Conservation (phyloP, 2,329 filamentous ascomycete genomes). For the Microcera coccophila region DNA sequence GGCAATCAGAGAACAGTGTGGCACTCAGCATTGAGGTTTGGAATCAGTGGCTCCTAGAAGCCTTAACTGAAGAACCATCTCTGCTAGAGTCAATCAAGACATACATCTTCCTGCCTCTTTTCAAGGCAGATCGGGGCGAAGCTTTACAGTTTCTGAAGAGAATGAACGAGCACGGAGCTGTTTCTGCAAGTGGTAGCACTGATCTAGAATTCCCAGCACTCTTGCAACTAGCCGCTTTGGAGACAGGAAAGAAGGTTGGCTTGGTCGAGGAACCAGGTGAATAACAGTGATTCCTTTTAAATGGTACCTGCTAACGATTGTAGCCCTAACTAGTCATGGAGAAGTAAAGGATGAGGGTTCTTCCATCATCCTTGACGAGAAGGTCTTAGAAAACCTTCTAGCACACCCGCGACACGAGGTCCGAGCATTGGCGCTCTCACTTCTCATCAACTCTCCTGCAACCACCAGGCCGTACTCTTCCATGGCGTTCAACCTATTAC, state of each 20-base stretch:
- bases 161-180: conserved; percentile 50
- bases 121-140: conserved; percentile 53
- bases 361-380: conserved; percentile 36
- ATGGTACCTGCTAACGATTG: conserved; percentile 13
- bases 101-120: conserved; percentile 60
- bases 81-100: conserved; percentile 61
- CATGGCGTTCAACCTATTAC: conserved; percentile 59
- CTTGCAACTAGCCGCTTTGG: conserved; percentile 63
- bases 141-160: conserved; percentile 56
- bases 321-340: conserved; percentile 27
- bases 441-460: conserved; percentile 72
- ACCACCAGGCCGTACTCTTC: conserved; percentile 68
- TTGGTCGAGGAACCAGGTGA: conserved; percentile 65
- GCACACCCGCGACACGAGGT: conserved; percentile 59
- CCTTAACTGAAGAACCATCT: conserved; percentile 45
- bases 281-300: neutral
- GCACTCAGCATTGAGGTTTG: conserved; percentile 42
- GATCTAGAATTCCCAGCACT: conserved; percentile 52
- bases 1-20: conserved; percentile 20
- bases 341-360: conserved; percentile 15
- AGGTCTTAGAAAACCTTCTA: conserved; percentile 50
- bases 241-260: conserved; percentile 66
- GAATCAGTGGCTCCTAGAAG: conserved; percentile 54
- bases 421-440: conserved; percentile 74
- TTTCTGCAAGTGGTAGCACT: conserved; percentile 42